phyloP scores from a whole-genome alignment of 1,139 yeast species.

The Arxiozyma telluris region DNA sequence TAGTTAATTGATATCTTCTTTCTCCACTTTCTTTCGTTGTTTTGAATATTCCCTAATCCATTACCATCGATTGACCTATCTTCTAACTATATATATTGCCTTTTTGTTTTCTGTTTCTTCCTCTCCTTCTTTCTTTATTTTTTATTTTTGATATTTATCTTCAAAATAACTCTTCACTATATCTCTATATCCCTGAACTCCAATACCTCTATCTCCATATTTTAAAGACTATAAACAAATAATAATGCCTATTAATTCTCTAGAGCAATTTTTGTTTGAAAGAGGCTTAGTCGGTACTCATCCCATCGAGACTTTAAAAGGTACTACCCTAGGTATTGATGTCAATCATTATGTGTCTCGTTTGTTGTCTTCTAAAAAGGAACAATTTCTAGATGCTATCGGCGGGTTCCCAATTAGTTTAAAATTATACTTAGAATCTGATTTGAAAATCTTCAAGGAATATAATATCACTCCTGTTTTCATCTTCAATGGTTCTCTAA shows the following conservation, averaged over 20 bases:
- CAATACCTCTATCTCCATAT: background rate
- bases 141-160: too few species aligned
- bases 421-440: slow-evolving; percentile 48
- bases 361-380: slow-evolving; percentile 54
- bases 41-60: background rate
- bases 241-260: slow-evolving; percentile 44
- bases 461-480: slow-evolving; percentile 66
- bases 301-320: slow-evolving; percentile 57
- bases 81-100: too few species aligned
- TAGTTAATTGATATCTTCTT: too few species aligned
- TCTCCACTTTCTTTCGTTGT: too few species aligned
- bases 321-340: slow-evolving; percentile 75
- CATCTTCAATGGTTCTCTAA: slow-evolving; percentile 52
- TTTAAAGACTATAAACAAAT: too few species aligned
- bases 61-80: background rate
- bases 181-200: too few species aligned
- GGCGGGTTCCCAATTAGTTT: slow-evolving; percentile 76
- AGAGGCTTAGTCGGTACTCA: slow-evolving; percentile 53
- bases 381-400: slow-evolving; percentile 65
- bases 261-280: slow-evolving; percentile 66
- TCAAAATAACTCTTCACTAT: too few species aligned
- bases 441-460: slow-evolving; percentile 51
- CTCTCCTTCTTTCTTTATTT: too few species aligned
- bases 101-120: too few species aligned
- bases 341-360: slow-evolving; percentile 69